Percentiles rank a stretch among this genome's conserved stretches.
Conservation (phyloP, 768 basidiomycete species). For the Zangia roseola region DNA sequence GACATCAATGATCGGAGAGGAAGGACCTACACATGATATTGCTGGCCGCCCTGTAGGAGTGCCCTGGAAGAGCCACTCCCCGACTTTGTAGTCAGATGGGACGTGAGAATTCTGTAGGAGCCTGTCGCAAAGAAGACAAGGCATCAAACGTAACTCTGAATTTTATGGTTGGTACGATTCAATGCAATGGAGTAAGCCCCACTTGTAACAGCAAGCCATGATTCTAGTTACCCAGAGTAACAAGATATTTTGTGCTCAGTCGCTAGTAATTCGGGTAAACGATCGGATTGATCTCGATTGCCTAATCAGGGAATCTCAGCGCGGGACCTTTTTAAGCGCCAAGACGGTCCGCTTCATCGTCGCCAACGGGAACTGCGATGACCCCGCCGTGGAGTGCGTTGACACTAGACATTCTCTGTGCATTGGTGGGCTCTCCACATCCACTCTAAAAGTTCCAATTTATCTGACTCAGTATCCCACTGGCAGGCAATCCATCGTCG, state of each 20-base stretch:
- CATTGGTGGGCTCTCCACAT: conserved; percentile 10
- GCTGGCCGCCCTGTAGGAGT: conserved; percentile 37
- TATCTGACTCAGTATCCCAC: neutral
- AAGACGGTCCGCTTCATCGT: neutral
- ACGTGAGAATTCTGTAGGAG: conserved; percentile 27
- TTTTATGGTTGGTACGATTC: conserved; percentile 17
- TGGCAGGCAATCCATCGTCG: conserved; percentile 12
- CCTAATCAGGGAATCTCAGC: conserved; percentile 1
- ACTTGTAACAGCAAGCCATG: conserved; percentile 16
- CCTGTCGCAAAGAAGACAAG: conserved; percentile 36
- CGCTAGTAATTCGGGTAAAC: conserved; percentile 28
- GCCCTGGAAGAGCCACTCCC: conserved; percentile 28
- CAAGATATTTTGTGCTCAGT: conserved; percentile 19
- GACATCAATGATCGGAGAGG: neutral
- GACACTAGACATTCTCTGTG: conserved; percentile 16
- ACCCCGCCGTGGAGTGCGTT: neutral
- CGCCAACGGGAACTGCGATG: conserved; percentile 2
- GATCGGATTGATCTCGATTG: conserved; percentile 16
- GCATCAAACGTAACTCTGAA: conserved; percentile 34
- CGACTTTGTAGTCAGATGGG: conserved; percentile 11
- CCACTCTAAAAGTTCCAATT: neutral
- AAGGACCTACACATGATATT: conserved; percentile 37
- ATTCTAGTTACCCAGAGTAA: conserved; percentile 13
- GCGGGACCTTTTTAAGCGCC: neutral
- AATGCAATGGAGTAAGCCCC: neutral